phyloP scores from a whole-genome alignment of 805 yeast genomes.

The Teunomyces kruisii region DNA sequence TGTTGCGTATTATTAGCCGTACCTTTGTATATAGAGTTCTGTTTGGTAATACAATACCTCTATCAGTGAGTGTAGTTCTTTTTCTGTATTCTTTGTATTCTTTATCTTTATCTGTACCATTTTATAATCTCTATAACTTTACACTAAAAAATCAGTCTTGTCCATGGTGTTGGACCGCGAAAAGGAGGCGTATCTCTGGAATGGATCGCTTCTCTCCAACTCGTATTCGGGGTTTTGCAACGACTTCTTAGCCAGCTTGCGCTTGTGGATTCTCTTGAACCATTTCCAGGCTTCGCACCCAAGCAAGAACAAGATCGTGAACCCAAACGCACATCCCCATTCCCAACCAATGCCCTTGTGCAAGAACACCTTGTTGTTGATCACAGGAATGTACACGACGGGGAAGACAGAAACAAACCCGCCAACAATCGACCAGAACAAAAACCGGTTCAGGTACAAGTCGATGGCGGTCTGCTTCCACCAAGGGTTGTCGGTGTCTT shows the following conservation, averaged over 20 bases:
- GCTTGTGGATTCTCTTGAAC: conserved; percentile 56
- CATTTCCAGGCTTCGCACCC: conserved; percentile 70
- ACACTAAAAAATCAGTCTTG: conserved; percentile 7
- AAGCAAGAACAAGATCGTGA: conserved; percentile 53
- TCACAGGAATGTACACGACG: conserved; percentile 84
- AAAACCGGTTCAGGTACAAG: conserved; percentile 70
- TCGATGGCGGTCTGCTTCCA: conserved; percentile 61
- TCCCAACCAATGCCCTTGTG: conserved; percentile 73
- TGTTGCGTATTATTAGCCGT: conserved; percentile 1
- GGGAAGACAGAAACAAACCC: conserved; percentile 78
- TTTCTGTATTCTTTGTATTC: too few relatives aligned
- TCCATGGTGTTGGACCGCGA: conserved; percentile 51
- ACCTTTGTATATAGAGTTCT: background rate
- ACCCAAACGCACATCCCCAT: conserved; percentile 74
- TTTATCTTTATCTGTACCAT: too few relatives aligned
- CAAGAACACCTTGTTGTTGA: conserved; percentile 70
- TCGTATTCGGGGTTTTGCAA: conserved; percentile 63
- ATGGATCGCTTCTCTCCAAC: conserved; percentile 61
- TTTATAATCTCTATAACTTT: background rate
- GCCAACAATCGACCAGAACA: conserved; percentile 76
- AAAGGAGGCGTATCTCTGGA: conserved; percentile 59
- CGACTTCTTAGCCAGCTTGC: conserved; percentile 29
- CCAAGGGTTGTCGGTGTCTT: conserved; percentile 55
- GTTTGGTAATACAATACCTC: background rate
- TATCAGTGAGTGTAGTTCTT: too few relatives aligned